Conservation (phyloP, 352 stramenopile species). For the Ophiocytium majus region DNA sequence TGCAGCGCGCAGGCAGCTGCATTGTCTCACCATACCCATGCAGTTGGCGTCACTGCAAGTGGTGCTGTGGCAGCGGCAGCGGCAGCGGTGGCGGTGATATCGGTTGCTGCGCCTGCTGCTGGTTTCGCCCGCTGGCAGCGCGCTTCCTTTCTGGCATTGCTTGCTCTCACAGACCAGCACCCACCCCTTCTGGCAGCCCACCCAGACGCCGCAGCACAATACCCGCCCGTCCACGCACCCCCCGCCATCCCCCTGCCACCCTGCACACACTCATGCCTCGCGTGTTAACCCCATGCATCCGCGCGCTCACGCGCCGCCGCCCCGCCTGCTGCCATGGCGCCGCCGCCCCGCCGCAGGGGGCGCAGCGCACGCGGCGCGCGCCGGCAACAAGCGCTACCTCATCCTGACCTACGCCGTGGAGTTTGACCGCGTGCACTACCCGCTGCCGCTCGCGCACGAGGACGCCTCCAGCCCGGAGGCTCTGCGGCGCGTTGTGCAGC, state of each 20-base stretch:
- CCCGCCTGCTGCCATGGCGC: background rate
- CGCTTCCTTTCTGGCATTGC: too few relatives aligned
- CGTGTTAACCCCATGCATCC: background rate
- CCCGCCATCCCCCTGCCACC: background rate
- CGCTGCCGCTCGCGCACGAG: slow-evolving; percentile 73
- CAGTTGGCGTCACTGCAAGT: too few relatives aligned
- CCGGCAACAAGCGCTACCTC: slow-evolving; percentile 74
- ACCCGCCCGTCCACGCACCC: background rate
- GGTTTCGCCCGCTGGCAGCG: too few relatives aligned
- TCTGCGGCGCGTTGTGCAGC: slow-evolving; percentile 73
- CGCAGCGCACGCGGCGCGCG: slow-evolving; percentile 29
- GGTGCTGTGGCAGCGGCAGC: too few relatives aligned
- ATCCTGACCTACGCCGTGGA: slow-evolving; percentile 88
- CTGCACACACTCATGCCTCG: background rate
- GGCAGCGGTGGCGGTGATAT: too few relatives aligned
- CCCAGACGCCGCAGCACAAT: background rate
- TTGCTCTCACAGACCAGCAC: too few relatives aligned
- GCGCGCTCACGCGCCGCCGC: background rate
- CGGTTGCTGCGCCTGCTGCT: too few relatives aligned
- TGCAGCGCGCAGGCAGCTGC: too few relatives aligned
- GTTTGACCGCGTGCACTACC: slow-evolving; percentile 89
- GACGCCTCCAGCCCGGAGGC: slow-evolving; percentile 67
- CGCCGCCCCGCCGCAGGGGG: background rate
- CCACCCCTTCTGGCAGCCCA: too few relatives aligned
- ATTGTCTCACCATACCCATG: too few relatives aligned